Evolutionary conservation across 1,284 basidiomycete species (phyloP).

Genomic region (Anthracocystis walkeri): DNA sequence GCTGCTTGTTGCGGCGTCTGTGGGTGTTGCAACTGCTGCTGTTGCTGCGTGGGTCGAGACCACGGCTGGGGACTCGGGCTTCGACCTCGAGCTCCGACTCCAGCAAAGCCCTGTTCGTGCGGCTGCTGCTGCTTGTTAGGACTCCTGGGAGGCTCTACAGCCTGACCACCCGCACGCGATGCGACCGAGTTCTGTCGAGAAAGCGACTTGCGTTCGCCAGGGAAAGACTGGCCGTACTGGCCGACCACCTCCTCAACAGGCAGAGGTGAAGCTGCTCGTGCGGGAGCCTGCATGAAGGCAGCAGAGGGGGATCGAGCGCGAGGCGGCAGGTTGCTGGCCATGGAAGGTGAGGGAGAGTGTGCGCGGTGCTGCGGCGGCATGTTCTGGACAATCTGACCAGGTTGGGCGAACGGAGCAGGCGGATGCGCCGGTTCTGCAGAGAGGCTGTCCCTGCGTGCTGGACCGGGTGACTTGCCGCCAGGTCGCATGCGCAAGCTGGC

Average conservation of each 20-base stretch:
- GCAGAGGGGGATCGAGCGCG: slow-evolving; percentile 80
- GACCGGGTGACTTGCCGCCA: slow-evolving; percentile 53
- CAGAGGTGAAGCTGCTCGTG: slow-evolving; percentile 73
- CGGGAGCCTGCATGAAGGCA: slow-evolving; percentile 80
- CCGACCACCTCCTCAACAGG: slow-evolving; percentile 80
- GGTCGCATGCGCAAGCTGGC: slow-evolving; percentile 72
- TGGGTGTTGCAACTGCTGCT: slow-evolving; percentile 37
- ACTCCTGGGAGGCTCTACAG: slow-evolving; percentile 26
- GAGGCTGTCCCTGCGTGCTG: slow-evolving; percentile 46
- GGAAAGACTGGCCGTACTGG: slow-evolving; percentile 85
- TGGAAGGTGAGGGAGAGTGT: slow-evolving; percentile 48
- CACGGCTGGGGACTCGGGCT: slow-evolving; percentile 66
- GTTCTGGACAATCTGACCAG: slow-evolving; percentile 44
- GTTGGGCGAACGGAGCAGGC: slow-evolving; percentile 38
- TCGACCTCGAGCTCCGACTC: slow-evolving; percentile 60
- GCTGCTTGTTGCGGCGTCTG: slow-evolving; percentile 34
- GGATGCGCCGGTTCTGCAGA: slow-evolving; percentile 25
- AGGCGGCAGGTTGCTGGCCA: slow-evolving; percentile 42
- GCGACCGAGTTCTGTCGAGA: slow-evolving; percentile 62
- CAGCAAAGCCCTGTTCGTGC: slow-evolving; percentile 57
- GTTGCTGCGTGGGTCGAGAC: slow-evolving; percentile 39
- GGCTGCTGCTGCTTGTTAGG: slow-evolving; percentile 35
- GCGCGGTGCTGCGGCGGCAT: slow-evolving; percentile 46
- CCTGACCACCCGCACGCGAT: slow-evolving; percentile 35
- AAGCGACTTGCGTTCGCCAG: slow-evolving; percentile 77